Evolutionary conservation across 257 asterid species (phyloP), one percentile per base, ranked within the genome.

Genomic region (Solanum bulbocastanum): DNA sequence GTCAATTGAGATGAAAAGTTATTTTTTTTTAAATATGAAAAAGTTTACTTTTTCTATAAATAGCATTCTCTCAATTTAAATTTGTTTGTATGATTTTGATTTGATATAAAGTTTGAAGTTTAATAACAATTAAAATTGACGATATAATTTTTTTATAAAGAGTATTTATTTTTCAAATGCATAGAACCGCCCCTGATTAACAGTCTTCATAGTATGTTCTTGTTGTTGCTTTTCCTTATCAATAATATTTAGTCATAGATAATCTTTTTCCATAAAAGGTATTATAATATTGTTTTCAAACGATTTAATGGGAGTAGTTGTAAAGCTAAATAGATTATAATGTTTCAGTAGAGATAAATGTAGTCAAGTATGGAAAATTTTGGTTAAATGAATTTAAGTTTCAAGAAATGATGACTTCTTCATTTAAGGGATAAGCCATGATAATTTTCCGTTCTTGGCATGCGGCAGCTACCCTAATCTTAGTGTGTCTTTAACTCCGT

Each of bases 81-180:
- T 52, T 16, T 52, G 3, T 52, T 52, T 52, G 10, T 6, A 52
- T 52, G 2, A 52, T 52, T 52, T 1, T 52, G 1, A 52, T 52
- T 52, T 52, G 4, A 5, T 0, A 6, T 1, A 2, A 1, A 16
- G 1, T 52, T 52, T 18, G 3, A 18, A 52, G 23, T 52, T 52
- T 52, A 52, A 52, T 52, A 52, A 7, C 4, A 52, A 44, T 12
- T 42, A 3, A 42, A 42, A 42, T 1, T 3, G 0, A 42, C 2
- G 2, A 16, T 52, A 52, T 0, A 16, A 18, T 20, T 20, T 0
- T 7, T 20, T 56, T 20, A 0, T 58, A 58, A 58, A 58, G 10
- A 16, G 0, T 20, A 20, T 0, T 20, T 56, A 2, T 15, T 52
- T 49, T 52, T 3, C 49, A 0, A 56, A 58, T 58, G 4, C 25